Conservation (phyloP, 441 rosid species). For the Erysimum pusillum region DNA sequence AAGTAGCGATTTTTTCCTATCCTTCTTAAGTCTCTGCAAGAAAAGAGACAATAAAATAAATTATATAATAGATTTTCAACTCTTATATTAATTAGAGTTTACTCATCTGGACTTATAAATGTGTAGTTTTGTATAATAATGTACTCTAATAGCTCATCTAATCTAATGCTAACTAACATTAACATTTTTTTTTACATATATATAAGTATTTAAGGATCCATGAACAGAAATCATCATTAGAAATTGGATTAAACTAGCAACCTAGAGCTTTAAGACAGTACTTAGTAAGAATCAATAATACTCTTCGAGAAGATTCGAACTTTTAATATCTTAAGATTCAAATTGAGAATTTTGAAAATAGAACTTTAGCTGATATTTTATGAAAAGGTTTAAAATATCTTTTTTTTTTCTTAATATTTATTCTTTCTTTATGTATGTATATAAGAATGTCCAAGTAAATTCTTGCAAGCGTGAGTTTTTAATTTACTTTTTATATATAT, state of each 20-base stretch:
- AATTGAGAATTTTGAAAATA: background rate
- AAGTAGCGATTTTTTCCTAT: slow-evolving; percentile 55
- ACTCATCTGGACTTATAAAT: background rate
- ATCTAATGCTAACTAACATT: background rate
- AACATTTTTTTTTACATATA: background rate
- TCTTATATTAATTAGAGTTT: background rate
- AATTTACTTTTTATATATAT: too few species aligned
- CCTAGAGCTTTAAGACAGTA: background rate
- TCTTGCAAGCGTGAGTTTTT: too few species aligned
- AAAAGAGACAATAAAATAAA: background rate
- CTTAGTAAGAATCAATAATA: background rate
- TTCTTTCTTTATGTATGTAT: too few species aligned
- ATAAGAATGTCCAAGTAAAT: too few species aligned
- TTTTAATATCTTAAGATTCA: background rate
- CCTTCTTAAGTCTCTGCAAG: slow-evolving; percentile 65
- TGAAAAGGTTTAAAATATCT: background rate
- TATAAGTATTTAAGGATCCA: background rate
- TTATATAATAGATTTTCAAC: background rate
- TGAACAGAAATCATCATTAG: background rate
- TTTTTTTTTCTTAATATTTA: background rate
- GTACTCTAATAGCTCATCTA: background rate
- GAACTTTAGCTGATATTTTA: background rate
- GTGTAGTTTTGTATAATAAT: background rate
- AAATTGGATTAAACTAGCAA: background rate
- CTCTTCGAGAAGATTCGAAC: background rate